Evolutionary conservation across 768 basidiomycete genomes (phyloP), one percentile per base, ranked within the genome.

Genomic region (Mycena floridula): DNA sequence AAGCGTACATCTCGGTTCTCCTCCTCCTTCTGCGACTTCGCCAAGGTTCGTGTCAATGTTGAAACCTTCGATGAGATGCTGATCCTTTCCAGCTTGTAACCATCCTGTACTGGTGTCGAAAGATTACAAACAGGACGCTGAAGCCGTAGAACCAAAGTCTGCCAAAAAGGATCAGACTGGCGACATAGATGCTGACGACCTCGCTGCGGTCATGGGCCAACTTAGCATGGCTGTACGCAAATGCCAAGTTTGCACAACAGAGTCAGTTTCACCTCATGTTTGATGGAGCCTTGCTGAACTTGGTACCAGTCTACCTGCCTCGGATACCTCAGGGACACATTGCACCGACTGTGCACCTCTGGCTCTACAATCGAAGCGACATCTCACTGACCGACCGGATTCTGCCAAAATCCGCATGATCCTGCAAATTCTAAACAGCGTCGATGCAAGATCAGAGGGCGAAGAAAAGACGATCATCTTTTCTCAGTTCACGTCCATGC

Each of bases 381-480:
- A 69, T 43, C 73, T 73, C 25, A 55, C 64, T 8, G 71, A 81
- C 15, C 82, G 81, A 3, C 84, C 84, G 0, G 72, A 77, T 26
- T 92, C 89, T 7, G 82, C 93, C n/a, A 99, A 99, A 65, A 89
- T 91, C 43, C 75, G 84, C 24, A 90, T 85, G 75, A 76, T 90
- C 32, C 53, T 96, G 37, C 73, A 85, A 53, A 62, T 97, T 11
- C 66, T 99, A 36, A 54, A 66, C 8, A 73, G 80, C 13, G 79
- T 92, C 43, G 76, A 82, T 16, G 64, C 70, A 40, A 70, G 79
- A 42, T 72, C 79, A 12, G 63, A 76, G 11, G 60, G 72, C 13
- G 63, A 69, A 47, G 91, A 96, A 59, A 99, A 97, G 74, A 95
- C 93, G 0, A 99, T 99, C 51, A 82, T 99, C 20, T 99, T 98